Conservation (phyloP, 2,329 filamentous ascomycete species). For the Paecilomyces formosus region DNA sequence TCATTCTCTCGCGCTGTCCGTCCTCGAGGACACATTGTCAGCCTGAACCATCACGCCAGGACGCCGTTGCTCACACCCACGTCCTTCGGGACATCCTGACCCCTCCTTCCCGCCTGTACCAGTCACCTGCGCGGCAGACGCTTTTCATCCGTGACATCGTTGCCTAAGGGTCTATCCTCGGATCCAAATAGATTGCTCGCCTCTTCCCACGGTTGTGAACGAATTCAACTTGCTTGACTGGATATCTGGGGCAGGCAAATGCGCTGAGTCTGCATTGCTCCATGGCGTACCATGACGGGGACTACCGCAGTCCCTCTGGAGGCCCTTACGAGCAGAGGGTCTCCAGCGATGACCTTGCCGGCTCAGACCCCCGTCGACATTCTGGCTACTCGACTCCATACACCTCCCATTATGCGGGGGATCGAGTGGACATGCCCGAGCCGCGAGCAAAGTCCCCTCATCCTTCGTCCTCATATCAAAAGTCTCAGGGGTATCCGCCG, state of each 20-base stretch:
- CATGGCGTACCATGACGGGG: slow-evolving; percentile 36
- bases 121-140: not conserved
- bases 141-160: slow-evolving; percentile 27
- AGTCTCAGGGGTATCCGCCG: not conserved
- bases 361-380: slow-evolving; percentile 15
- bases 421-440: slow-evolving; percentile 29
- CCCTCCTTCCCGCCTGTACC: not conserved
- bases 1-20: not conserved
- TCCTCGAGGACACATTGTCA: not conserved
- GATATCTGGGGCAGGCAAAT: not conserved
- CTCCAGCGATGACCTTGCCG: slow-evolving; percentile 5
- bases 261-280: not conserved
- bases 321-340: slow-evolving; percentile 20
- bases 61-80: not conserved
- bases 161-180: slow-evolving; percentile 15
- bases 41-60: not conserved
- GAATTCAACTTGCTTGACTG: not conserved
- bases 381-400: slow-evolving; percentile 23
- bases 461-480: not conserved
- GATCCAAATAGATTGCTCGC: not conserved
- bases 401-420: slow-evolving; percentile 22
- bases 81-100: not conserved
- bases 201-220: slow-evolving; percentile 16
- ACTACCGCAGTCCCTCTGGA: slow-evolving; percentile 23
- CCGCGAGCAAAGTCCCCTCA: slow-evolving; percentile 7